Conservation (phyloP, 176 grass and related monocot species). For the Tillandsia leiboldiana region DNA sequence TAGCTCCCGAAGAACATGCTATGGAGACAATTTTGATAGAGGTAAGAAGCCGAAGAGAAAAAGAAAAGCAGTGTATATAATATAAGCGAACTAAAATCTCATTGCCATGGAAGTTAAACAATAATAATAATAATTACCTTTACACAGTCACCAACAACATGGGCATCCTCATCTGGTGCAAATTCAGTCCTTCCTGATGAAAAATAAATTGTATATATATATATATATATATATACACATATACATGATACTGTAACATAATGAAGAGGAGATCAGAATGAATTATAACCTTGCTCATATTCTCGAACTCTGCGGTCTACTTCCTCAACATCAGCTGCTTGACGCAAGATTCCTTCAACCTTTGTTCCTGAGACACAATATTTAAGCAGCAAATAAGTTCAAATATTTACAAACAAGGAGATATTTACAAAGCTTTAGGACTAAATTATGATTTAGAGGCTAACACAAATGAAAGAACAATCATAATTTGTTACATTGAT, state of each 20-base stretch:
- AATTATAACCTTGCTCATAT: conserved; percentile 80
- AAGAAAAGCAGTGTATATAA: not conserved
- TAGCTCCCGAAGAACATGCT: conserved; percentile 97
- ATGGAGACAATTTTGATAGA: conserved; percentile 20
- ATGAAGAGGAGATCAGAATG: too few species aligned
- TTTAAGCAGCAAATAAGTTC: conserved; percentile 19
- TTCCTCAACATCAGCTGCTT: conserved; percentile 94
- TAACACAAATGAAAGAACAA: too few species aligned
- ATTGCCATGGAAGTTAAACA: conserved; percentile 11
- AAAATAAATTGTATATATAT: too few species aligned
- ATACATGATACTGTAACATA: too few species aligned
- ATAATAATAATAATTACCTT: conserved; percentile 44
- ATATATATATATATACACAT: too few species aligned
- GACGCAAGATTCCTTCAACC: conserved; percentile 90
- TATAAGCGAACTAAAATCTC: not conserved
- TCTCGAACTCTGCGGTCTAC: conserved; percentile 89
- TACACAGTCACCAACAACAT: conserved; percentile 93
- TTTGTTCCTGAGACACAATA: conserved; percentile 69
- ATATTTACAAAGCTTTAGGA: not conserved
- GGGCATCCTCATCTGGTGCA: conserved; percentile 84
- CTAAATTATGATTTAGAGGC: not conserved
- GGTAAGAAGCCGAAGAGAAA: conserved; percentile 4
- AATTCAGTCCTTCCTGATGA: conserved; percentile 76
- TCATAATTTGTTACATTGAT: too few species aligned
- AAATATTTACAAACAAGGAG: not conserved